A percentile compares a stretch with the other conserved stretches of the same genome.
Evolutionary conservation across 1,284 basidiomycete genomes (phyloP).

Genomic region (Rhizopogon parksii): DNA sequence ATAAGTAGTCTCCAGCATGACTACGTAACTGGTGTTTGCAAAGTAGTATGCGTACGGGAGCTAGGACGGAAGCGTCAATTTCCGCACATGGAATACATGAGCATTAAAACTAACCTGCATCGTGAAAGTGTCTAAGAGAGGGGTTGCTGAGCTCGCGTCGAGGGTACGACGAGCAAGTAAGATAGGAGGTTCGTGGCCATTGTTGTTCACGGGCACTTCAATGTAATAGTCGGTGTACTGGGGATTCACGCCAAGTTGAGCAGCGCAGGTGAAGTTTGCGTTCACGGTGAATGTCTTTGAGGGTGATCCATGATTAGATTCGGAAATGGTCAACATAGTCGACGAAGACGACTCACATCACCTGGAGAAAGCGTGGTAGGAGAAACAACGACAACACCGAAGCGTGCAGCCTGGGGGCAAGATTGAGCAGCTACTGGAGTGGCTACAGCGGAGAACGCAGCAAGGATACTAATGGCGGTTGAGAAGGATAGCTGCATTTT

Average conservation of each 20-base stretch:
- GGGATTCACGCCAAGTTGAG: conserved; percentile 17
- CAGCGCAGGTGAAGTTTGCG: conserved; percentile 24
- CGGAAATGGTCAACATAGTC: not conserved
- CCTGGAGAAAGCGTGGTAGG: conserved; percentile 21
- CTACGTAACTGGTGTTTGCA: conserved; percentile 17
- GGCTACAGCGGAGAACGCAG: conserved; percentile 13
- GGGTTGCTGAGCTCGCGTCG: not conserved
- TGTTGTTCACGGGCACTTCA: conserved; percentile 26
- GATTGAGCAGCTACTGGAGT: conserved; percentile 15
- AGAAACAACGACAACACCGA: conserved; percentile 15
- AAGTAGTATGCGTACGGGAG: conserved; percentile 25
- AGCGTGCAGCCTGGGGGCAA: conserved; percentile 22
- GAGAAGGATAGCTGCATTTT: conserved; percentile 17
- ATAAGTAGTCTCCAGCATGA: conserved; percentile 22
- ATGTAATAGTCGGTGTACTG: conserved; percentile 29
- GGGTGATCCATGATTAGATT: not conserved
- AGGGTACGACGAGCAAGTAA: conserved; percentile 21
- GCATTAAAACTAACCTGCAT: conserved; percentile 11
- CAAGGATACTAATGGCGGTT: conserved; percentile 3
- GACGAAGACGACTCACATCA: conserved; percentile 15
- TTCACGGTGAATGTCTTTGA: conserved; percentile 19
- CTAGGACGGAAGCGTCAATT: conserved; percentile 11
- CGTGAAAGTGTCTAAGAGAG: conserved; percentile 15
- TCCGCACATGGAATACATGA: not conserved
- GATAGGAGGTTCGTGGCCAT: conserved; percentile 26